Conservation (phyloP, 2,329 filamentous ascomycete species). For the Tolypocladium tundrense region DNA sequence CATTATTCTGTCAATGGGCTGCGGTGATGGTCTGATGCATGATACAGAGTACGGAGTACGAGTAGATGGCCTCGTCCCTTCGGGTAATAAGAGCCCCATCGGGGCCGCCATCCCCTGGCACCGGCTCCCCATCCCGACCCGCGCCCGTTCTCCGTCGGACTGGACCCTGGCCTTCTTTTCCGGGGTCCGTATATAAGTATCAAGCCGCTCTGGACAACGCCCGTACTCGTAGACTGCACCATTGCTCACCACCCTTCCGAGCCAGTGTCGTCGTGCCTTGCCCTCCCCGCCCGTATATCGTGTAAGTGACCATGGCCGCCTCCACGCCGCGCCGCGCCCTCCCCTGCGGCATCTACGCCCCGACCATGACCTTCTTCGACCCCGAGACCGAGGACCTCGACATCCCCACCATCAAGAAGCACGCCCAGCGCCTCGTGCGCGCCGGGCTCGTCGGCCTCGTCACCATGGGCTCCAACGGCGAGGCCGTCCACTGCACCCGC, state of each 20-base stretch:
- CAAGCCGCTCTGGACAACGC: background rate
- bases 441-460: conserved; percentile 74
- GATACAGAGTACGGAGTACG: no score
- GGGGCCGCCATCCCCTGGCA: background rate
- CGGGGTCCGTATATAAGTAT: background rate
- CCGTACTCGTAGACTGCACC: no score
- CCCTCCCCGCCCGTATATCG: background rate
- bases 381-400: conserved; percentile 77
- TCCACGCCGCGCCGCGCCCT: conserved; percentile 25
- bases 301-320: background rate
- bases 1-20: background rate
- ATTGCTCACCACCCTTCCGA: background rate
- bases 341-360: conserved; percentile 75
- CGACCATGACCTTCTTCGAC: conserved; percentile 87
- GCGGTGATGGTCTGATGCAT: background rate
- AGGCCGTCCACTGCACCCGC: conserved; percentile 74
- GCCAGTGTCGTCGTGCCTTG: no score
- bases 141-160: background rate
- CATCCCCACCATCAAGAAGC: conserved; percentile 66
- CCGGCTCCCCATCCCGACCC: background rate
- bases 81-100: background rate
- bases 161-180: background rate
- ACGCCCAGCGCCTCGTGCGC: conserved; percentile 66
- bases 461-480: conserved; percentile 83
- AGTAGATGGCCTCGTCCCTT: background rate